Base-by-base conservation (phyloP, 2,329 filamentous ascomycete genomes). In the Cadophora sp. region DNA sequence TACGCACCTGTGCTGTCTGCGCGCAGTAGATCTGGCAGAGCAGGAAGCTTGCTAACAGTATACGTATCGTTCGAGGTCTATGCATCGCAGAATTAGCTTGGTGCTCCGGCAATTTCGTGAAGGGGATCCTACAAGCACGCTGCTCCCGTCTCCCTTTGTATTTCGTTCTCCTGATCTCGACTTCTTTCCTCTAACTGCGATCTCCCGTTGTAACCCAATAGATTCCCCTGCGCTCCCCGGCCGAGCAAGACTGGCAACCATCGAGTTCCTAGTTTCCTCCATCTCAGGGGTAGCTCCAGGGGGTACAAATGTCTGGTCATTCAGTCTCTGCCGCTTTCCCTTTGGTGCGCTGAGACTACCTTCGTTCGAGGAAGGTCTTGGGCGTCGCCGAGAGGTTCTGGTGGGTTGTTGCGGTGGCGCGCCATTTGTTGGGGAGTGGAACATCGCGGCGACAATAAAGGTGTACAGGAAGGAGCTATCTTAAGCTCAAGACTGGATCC, bases 41-140 rank as follows among this genome's bases (percentile, higher is more conserved):
- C 90, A 67, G 92, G 92, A 37, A 97, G 86, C 79, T 94, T 94
- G 80, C 91, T 92, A 71, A 97, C 92, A 53, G 87, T 91, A 78
- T 96, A 97, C 71, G 92, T 92, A 77, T 90, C 89, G 76, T 92
- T 97, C 77, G 89, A 93, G 48, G 92, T 93, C 92, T 97, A 69
- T 8, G 56, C 46, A 65, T 34, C 22, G 63, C 11, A 61, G 40
- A 48, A 66, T 64, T 51, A 31, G 53, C 19, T 55, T 24, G 9
- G 34, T 62, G 16, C 29, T 12, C 59, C n/a, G 11, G 60, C n/a
- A 55, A 69, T 62, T 19, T 8, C 37, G 19, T 53, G 60, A 43
- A 67, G 29, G 62, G n/a, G n/a, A 29, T 79, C 85, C 65, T 81
- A 92, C 90, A 80, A 93, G 78, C 73, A 91, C 83, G 69, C 88